phyloP scores from a whole-genome alignment of 2,329 filamentous ascomycete genomes.

The Stemphylium beticola region DNA sequence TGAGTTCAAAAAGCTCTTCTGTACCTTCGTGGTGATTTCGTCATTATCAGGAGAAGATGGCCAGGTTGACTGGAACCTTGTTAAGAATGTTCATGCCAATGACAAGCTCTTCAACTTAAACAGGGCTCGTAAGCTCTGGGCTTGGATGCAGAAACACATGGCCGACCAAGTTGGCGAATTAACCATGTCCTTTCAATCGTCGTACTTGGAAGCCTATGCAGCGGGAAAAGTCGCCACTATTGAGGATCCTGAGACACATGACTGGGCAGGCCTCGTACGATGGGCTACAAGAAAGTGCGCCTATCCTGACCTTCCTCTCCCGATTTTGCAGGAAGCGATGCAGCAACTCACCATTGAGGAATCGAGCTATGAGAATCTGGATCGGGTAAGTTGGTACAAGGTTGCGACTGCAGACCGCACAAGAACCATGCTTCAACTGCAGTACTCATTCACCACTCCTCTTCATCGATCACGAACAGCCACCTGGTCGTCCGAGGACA shows the following conservation, averaged over 20 bases:
- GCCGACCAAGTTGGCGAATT: slow-evolving; percentile 60
- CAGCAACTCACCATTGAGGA: slow-evolving; percentile 33
- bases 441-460: slow-evolving; percentile 32
- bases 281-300: slow-evolving; percentile 65
- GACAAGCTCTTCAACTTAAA: slow-evolving; percentile 43
- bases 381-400: slow-evolving; percentile 36
- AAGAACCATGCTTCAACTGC: slow-evolving; percentile 34
- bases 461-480: slow-evolving; percentile 21
- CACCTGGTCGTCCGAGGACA: slow-evolving; percentile 9
- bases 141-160: slow-evolving; percentile 43
- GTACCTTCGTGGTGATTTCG: slow-evolving; percentile 38
- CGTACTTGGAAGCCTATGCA: slow-evolving; percentile 71
- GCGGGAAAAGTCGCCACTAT: slow-evolving; percentile 65
- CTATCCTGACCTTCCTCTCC: slow-evolving; percentile 36
- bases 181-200: slow-evolving; percentile 68
- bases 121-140: slow-evolving; percentile 49
- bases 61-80: slow-evolving; percentile 51
- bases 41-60: slow-evolving; percentile 46
- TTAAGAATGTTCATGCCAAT: slow-evolving; percentile 48
- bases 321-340: slow-evolving; percentile 26
- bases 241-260: slow-evolving; percentile 67
- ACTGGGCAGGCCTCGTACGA: slow-evolving; percentile 70
- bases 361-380: slow-evolving; percentile 34
- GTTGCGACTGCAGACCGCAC: slow-evolving; percentile 30
- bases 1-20: slow-evolving; percentile 41